Evolutionary conservation across 768 basidiomycete species (phyloP).

Genomic region (Naganishia onofrii): DNA sequence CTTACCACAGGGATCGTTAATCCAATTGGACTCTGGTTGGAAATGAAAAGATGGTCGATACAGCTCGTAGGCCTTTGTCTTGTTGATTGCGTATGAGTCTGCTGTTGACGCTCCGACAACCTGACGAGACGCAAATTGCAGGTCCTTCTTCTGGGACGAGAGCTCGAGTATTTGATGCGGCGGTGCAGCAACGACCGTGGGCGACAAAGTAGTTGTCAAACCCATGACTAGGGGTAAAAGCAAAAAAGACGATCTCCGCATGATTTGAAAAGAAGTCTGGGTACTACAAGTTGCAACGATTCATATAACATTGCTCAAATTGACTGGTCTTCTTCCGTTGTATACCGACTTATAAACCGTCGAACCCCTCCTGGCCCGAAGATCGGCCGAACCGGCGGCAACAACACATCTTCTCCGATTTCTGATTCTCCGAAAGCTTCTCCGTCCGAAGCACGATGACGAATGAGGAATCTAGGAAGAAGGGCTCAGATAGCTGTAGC

Average conservation of each 20-base stretch:
- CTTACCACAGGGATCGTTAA: slow-evolving; percentile 20
- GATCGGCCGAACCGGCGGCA: neutral
- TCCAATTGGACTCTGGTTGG: slow-evolving; percentile 20
- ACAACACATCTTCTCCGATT: too few relatives aligned
- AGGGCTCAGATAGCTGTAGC: too few relatives aligned
- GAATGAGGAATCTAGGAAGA: too few relatives aligned
- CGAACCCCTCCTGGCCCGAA: neutral
- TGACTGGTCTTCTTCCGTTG: neutral
- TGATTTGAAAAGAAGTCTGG: neutral
- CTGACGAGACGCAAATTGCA: neutral
- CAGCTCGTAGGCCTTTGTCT: neutral
- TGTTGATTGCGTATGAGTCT: neutral
- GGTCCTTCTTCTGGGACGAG: too few relatives aligned
- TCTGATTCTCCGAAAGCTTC: too few relatives aligned
- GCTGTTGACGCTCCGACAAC: neutral
- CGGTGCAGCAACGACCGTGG: neutral
- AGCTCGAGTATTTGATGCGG: neutral
- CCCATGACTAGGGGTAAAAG: neutral
- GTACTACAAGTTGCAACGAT: neutral
- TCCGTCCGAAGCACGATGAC: too few relatives aligned
- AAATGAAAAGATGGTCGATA: slow-evolving; percentile 9
- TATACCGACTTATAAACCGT: neutral
- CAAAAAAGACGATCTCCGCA: neutral
- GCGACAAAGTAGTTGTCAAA: slow-evolving; percentile 2
- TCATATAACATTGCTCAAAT: neutral